Base-by-base conservation (phyloP, 257 asterid genomes). In the Pogostemon cablin region DNA sequence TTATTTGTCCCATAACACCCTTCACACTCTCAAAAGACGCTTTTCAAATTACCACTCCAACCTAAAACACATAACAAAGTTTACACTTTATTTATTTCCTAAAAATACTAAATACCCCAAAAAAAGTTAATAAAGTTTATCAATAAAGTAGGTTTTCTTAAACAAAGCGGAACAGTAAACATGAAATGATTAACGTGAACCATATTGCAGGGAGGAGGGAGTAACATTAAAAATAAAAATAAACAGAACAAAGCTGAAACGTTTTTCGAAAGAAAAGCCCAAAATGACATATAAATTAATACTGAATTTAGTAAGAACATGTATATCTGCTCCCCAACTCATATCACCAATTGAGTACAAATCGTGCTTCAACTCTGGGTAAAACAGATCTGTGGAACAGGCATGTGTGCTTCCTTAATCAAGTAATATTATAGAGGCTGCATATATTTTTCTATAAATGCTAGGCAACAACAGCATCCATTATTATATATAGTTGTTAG, bases 391-490 rank as follows among this genome's bases (percentile, higher is more conserved):
- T 7, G 56, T n/a, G 55, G 59, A 43, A 62, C 15, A 50, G 68
- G 67, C 57, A 55, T 35, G 47, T 37, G 37, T 32, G 35, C 60
- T 44, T 75, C 65, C 72, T 57, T 53, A 20, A 37, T 56, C 50
- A 70, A 47, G 35, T 15, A 25, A 25, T 25, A 25, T 25, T 25
- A 25, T 49, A 61, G 9, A 48, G 62, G 38, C 32, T 25, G 54
- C 58, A 20, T 60, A 72, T 6, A 61, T 53, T 53, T 72, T 71
- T 49, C 64, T 72, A 73, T 11, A 46, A 60, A 65, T 48, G 66
- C 77, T 53, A 48, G 77, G 63, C 76, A 75, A 75, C 62, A 71
- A 48, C 68, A 74, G 81, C 80, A 79, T 63, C 71, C 50, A 72
- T 41, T 72, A 77, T 69, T 66, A 77, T 57, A 78, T 70, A 25